These are phyloP conservation scores for Hanseniaspora thailandica DNA, from an alignment of 805 yeast genomes.

Conservation along the genomic window DNA sequence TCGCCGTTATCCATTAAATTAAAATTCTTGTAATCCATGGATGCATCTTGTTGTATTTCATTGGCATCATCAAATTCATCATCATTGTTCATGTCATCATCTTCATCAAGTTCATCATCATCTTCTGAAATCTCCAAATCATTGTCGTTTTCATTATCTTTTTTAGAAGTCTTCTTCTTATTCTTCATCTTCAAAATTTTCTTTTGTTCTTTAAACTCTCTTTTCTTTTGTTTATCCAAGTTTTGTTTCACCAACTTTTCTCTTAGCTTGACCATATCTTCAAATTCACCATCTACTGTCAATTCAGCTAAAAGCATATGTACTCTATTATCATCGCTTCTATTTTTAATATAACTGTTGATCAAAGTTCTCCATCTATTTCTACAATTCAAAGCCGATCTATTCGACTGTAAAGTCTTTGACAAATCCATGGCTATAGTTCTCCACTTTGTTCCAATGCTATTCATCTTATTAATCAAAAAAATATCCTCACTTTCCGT, in stretches of 20 bases:
- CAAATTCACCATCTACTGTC: constrained; percentile 6
- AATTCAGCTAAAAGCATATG: neutral
- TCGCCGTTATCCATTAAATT: neutral
- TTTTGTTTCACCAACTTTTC: neutral
- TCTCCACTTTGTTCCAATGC: constrained; percentile 82
- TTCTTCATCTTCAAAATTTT: neutral
- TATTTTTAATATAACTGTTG: constrained; percentile 61
- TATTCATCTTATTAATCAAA: constrained; percentile 54
- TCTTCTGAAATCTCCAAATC: neutral
- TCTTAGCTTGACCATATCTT: constrained; percentile 11
- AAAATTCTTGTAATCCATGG: neutral
- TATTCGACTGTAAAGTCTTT: constrained; percentile 47
- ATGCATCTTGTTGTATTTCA: neutral
- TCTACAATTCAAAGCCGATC: constrained; percentile 83
- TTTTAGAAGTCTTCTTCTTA: constrained; percentile 13
- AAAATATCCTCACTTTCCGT: constrained; percentile 58
- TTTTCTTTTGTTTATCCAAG: constrained; percentile 22
- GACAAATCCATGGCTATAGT: constrained; percentile 39
- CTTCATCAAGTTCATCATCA: neutral
- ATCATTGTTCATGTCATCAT: too few relatives aligned
- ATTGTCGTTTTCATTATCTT: neutral
- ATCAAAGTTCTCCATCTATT: constrained; percentile 82
- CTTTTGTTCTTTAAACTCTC: constrained; percentile 12
- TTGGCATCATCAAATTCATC: neutral
- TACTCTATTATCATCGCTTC: constrained; percentile 39